Evolutionary conservation across 2,329 filamentous ascomycete genomes (phyloP).

Genomic region (Fusarium pseudograminearum): DNA sequence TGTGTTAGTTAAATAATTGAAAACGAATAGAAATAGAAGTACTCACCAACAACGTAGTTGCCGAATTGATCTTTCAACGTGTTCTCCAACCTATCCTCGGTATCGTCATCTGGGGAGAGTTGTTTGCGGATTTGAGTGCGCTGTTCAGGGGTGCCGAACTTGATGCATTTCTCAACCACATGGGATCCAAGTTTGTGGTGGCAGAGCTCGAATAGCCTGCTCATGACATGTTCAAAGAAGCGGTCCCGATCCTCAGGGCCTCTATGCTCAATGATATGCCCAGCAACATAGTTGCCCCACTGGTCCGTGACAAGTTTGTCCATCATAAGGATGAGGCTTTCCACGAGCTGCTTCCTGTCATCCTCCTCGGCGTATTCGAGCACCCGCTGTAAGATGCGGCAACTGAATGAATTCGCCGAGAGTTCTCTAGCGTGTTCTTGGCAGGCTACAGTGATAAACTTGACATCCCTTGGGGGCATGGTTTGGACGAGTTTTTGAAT

Average conservation of each 20-base stretch:
- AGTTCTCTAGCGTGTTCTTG: slow-evolving; percentile 79
- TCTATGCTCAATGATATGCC: slow-evolving; percentile 88
- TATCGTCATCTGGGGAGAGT: slow-evolving; percentile 71
- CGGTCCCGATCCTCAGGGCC: slow-evolving; percentile 76
- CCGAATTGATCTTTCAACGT: slow-evolving; percentile 93
- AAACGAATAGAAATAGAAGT: slow-evolving; percentile 43
- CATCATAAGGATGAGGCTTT: slow-evolving; percentile 81
- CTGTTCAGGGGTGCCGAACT: slow-evolving; percentile 76
- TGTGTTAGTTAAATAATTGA: slow-evolving; percentile 26
- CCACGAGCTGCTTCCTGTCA: slow-evolving; percentile 78
- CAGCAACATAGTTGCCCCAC: slow-evolving; percentile 96
- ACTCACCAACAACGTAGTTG: slow-evolving; percentile 96
- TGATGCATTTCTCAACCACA: slow-evolving; percentile 93
- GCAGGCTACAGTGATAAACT: slow-evolving; percentile 87
- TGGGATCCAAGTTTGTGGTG: slow-evolving; percentile 98
- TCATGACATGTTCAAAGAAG: slow-evolving; percentile 80
- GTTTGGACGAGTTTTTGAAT: slow-evolving; percentile 92
- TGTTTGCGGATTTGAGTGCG: slow-evolving; percentile 75
- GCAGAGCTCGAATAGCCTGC: slow-evolving; percentile 78
- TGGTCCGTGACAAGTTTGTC: slow-evolving; percentile 82
- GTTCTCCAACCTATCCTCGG: slow-evolving; percentile 75
- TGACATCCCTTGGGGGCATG: slow-evolving; percentile 80
- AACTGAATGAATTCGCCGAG: slow-evolving; percentile 85
- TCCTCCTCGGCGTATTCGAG: slow-evolving; percentile 82
- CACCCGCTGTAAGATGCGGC: slow-evolving; percentile 92